Evolutionary conservation across 305 asterid species (phyloP), one percentile per base, ranked within the genome.

Genomic region (Fraxinus nigra): DNA sequence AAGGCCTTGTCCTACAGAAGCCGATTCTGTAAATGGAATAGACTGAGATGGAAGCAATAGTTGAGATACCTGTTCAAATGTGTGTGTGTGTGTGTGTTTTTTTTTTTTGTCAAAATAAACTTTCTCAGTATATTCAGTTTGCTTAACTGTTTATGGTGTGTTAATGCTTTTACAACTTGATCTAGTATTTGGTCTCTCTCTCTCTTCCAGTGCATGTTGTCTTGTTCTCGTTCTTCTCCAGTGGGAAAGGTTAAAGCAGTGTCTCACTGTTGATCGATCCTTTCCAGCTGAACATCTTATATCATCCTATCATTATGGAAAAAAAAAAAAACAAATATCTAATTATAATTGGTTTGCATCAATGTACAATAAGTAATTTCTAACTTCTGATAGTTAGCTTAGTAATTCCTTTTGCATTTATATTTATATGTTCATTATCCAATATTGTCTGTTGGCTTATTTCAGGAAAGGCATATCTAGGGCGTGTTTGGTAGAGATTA

Each of bases 391-490:
- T 26, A 20, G 18, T 38, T n/a, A 22, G 16, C 11, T 75, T 35
- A 61, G 38, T 38, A 24, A 43, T 32, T 69, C 75, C 74, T 69
- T 77, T 33, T 81, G 75, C 54, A 56, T 38, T 46, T 9, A 22
- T 75, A 38, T 75, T 22, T 54, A 54, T 32, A 35, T 43, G 72
- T 11, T 59, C 1, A 76, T 85, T 18, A 16, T 83, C 78, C 81
- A 72, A 82, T 84, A 78, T 43, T 46, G 22, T 51, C 20, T 3
- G 80, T 16, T 32, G 79, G 38, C 69, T 85, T 80, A 69, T 82
- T 89, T 72, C 87, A 93, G 97, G 95, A 95, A 89, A 87, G 90
- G 94, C 90, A 92, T 91, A 78, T 92, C 95, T 5, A 24, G 26
- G 26, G 26, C 26, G 26, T 24, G 26, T 24, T 24, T 24, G 26